These are phyloP conservation scores for Schizosaccharomyces cryophilus DNA, from an alignment of 805 yeast genomes.

Conservation along the genomic window DNA sequence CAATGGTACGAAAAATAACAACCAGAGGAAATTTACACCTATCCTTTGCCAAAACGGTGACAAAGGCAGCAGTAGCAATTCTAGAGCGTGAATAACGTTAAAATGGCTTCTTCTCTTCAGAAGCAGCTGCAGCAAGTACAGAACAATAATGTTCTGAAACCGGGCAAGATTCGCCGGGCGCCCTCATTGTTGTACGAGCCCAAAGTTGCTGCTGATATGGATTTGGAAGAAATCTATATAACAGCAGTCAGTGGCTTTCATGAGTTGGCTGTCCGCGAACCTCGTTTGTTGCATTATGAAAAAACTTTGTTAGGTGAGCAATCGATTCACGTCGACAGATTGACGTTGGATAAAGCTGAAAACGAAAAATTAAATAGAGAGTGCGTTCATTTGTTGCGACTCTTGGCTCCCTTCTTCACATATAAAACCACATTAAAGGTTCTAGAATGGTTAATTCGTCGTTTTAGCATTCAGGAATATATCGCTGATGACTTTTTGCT, in stretches of 20 bases:
- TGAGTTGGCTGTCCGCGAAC: constrained; percentile 46
- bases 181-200: constrained; percentile 72
- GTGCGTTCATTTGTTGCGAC: constrained; percentile 44
- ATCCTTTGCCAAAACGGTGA: not conserved
- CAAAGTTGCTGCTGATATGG: constrained; percentile 80
- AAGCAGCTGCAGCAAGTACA: constrained; percentile 28
- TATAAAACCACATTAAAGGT: constrained; percentile 57
- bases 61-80: not conserved
- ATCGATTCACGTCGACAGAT: constrained; percentile 50
- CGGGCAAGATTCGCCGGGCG: constrained; percentile 65
- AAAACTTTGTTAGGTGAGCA: constrained; percentile 62
- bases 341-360: constrained; percentile 33
- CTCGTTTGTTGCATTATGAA: constrained; percentile 46
- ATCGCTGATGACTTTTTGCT: constrained; percentile 51
- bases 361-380: constrained; percentile 50
- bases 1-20: too few species aligned
- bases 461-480: constrained; percentile 61
- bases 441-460: constrained; percentile 82
- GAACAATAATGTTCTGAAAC: constrained; percentile 44
- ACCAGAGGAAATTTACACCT: not conserved
- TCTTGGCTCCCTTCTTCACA: constrained; percentile 54
- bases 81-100: not conserved
- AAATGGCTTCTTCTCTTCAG: constrained; percentile 26
- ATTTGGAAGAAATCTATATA: constrained; percentile 55
- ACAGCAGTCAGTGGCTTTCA: constrained; percentile 52